Conservation (phyloP, 2,329 filamentous ascomycete species). For the Alternaria brassicicola region DNA sequence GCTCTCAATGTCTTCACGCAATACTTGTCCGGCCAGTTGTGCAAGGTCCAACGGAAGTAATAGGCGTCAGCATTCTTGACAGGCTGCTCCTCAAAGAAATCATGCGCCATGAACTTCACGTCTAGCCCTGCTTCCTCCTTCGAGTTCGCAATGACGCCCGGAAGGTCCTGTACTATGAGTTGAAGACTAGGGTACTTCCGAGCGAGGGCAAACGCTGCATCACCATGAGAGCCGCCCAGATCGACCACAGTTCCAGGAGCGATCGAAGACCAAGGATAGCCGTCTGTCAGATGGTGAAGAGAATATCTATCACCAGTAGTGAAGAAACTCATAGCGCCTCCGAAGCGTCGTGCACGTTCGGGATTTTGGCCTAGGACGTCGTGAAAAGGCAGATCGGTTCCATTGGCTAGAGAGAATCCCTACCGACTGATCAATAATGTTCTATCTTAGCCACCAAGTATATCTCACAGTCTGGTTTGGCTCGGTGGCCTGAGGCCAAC, state of each 20-base stretch:
- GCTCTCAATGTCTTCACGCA: slow-evolving; percentile 22
- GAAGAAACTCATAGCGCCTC: slow-evolving; percentile 21
- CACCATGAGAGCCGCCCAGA: slow-evolving; percentile 26
- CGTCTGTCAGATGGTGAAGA: background rate
- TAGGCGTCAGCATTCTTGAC: slow-evolving; percentile 43
- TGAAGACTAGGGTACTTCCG: slow-evolving; percentile 14
- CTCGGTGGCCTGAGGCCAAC: slow-evolving; percentile 7
- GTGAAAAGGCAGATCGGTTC: slow-evolving; percentile 20
- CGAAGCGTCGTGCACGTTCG: slow-evolving; percentile 10
- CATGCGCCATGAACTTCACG: slow-evolving; percentile 25
- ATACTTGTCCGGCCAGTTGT: slow-evolving; percentile 50
- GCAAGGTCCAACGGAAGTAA: slow-evolving; percentile 48
- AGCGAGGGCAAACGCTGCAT: slow-evolving; percentile 20
- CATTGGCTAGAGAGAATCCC: slow-evolving; percentile 12
- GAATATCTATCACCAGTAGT: background rate
- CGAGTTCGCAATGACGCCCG: slow-evolving; percentile 18
- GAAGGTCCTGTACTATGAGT: slow-evolving; percentile 27
- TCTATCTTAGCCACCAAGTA: background rate
- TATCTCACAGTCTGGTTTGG: slow-evolving; percentile 10
- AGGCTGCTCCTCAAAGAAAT: slow-evolving; percentile 28
- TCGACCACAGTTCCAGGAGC: slow-evolving; percentile 26
- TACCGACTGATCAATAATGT: background rate
- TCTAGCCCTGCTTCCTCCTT: slow-evolving; percentile 5
- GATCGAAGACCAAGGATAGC: slow-evolving; percentile 8
- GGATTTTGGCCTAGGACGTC: slow-evolving; percentile 12